phyloP scores from a whole-genome alignment of 108 stramenopile species.

The Skeletonema marinoi region DNA sequence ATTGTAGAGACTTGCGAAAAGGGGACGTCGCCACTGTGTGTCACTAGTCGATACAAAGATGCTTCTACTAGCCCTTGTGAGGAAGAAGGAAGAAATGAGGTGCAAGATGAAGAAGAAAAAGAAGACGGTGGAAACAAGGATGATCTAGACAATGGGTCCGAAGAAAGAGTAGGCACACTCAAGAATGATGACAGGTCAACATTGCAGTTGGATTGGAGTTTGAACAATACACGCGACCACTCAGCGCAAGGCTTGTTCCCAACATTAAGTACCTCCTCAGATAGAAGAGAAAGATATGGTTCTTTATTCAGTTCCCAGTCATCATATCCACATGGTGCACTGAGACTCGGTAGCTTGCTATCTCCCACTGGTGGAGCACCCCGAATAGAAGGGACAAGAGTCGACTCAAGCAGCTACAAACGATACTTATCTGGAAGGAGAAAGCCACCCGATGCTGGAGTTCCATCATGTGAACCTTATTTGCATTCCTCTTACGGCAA shows the following conservation, averaged over 20 bases:
- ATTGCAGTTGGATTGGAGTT: neutral
- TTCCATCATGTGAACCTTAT: neutral
- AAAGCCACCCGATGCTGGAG: neutral
- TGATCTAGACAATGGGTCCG: neutral
- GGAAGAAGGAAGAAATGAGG: neutral
- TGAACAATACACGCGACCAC: neutral
- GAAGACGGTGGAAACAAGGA: neutral
- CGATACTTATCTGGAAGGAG: neutral
- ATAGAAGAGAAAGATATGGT: neutral
- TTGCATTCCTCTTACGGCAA: neutral
- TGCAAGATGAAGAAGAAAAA: neutral
- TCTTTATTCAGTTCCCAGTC: neutral
- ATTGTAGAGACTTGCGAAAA: slow-evolving; percentile 14
- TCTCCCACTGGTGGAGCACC: neutral
- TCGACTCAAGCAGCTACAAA: neutral
- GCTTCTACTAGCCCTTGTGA: slow-evolving; percentile 5
- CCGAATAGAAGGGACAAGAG: neutral
- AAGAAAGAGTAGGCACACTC: neutral
- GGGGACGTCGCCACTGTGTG: slow-evolving; percentile 30
- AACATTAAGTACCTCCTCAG: neutral
- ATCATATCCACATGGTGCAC: neutral
- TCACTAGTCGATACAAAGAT: neutral
- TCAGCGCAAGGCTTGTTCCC: neutral
- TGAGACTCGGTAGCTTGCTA: neutral
- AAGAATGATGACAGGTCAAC: neutral